Base-by-base conservation (phyloP, 495 filamentous ascomycete species). In the Neurospora sublineolata region DNA sequence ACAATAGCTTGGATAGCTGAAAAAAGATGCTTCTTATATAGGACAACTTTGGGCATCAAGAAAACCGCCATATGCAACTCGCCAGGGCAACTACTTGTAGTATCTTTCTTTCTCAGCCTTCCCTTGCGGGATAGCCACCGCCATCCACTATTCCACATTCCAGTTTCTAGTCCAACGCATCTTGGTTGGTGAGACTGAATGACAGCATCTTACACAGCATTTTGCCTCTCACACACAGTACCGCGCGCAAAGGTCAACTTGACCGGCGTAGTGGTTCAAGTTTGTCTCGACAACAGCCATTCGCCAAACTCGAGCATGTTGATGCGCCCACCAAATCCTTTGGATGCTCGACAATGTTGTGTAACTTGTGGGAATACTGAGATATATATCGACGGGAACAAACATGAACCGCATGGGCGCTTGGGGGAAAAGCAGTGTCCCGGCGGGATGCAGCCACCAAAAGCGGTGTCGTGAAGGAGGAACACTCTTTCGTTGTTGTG, bases 31-130 rank as follows among this genome's bases (percentile, higher is more conserved):
- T 27, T 37, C 46, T 68, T 70, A n/a, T 16, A 69, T 40, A 10
- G 70, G 38, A 67, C 52, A 42, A 18, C 44, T 67, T 74, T 74
- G 70, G 73, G 70, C 73, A 74, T 64, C 73, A 72, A 72, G 39
- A 58, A n/a, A 36, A 11, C 58, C 30, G 70, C 14, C 52, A 33
- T 18, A 16, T 16, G 52, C 52, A 60, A 58, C 23, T 30, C 23
- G 46, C 23, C 23, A 58, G 23, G 41, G 23, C 10, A 69, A 52
- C 4, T 42, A n/a, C n/a, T n/a, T n/a, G n/a, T n/a, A 38, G 23
- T 11, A 12, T 39, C 42, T 69, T 52, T 12, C 6, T 33, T 33
- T 10, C 52, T 20, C 23, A 42, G 40, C 37, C 36, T 69, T 69
- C 37, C 52, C 52, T 60, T 60, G 12, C 52, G 52, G 12, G 6